phyloP scores from a whole-genome alignment of 306 rosid genomes.

The Quercus dentata region DNA sequence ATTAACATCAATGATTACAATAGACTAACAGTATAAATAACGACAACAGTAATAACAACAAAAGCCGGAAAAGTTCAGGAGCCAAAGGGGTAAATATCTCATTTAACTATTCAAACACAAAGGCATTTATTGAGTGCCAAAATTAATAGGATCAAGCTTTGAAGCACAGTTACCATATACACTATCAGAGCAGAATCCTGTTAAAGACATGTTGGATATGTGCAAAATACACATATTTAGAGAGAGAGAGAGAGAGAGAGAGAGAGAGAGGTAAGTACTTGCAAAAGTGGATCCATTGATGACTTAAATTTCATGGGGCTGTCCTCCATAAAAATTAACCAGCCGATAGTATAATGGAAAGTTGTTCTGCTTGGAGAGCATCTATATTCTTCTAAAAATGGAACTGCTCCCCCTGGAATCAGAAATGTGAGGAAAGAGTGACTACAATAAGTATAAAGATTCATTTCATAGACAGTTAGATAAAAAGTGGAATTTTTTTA shows the following conservation, averaged over 20 bases:
- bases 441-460: conserved; percentile 19
- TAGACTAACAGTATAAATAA: background rate
- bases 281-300: too few species aligned
- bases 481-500: background rate
- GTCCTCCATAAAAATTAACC: conserved; percentile 27
- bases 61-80: too few species aligned
- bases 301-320: too few species aligned
- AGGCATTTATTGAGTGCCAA: background rate
- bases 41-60: too few species aligned
- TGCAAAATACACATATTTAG: background rate
- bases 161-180: background rate
- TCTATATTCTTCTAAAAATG: conserved; percentile 81
- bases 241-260: background rate
- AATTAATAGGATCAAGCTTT: background rate
- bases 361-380: conserved; percentile 93
- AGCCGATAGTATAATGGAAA: conserved; percentile 86
- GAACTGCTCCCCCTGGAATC: conserved; percentile 82
- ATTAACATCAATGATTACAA: background rate
- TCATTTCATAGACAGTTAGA: background rate
- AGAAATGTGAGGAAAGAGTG: conserved; percentile 13
- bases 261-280: background rate
- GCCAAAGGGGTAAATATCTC: too few species aligned
- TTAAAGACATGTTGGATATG: background rate
- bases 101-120: too few species aligned
- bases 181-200: background rate